Evolutionary conservation across 345 rosid species (phyloP).

Genomic region (Boechera divaricarpa): DNA sequence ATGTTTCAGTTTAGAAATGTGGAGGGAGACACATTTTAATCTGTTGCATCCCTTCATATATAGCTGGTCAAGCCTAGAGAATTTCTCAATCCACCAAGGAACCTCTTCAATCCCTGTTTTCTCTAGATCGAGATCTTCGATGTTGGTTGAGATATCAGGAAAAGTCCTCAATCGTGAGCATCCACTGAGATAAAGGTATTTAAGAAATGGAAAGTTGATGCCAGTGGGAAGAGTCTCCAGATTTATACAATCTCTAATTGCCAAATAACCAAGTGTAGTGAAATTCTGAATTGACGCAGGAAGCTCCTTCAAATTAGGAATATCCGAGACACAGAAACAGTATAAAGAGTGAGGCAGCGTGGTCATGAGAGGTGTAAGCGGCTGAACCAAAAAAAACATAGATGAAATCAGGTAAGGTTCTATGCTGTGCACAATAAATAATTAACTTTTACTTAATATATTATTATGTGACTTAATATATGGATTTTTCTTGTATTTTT

Average conservation of each 20-base stretch:
- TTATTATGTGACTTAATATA: too few relatives aligned
- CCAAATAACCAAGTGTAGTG: background rate
- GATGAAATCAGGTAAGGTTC: too few relatives aligned
- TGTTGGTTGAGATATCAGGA: conserved; percentile 31
- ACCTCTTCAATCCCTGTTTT: conserved; percentile 15
- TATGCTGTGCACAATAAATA: too few relatives aligned
- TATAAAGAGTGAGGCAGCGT: background rate
- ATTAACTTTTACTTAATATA: too few relatives aligned
- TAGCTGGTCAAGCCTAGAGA: background rate
- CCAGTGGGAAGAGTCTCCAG: conserved; percentile 3
- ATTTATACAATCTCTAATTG: background rate
- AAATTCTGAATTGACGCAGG: background rate
- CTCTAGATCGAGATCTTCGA: background rate
- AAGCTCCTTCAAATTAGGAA: background rate
- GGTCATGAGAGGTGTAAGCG: background rate
- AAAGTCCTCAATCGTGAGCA: conserved; percentile 31
- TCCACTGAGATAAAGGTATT: background rate
- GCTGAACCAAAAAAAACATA: background rate
- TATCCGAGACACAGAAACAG: background rate
- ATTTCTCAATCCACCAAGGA: conserved; percentile 7
- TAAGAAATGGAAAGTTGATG: background rate
- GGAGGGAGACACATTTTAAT: background rate
- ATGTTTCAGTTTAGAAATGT: conserved; percentile 1
- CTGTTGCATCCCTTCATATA: background rate
- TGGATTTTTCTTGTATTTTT: too few relatives aligned